Conservation (phyloP, 495 filamentous ascomycete genomes). For the Aspergillus conjunctus region DNA sequence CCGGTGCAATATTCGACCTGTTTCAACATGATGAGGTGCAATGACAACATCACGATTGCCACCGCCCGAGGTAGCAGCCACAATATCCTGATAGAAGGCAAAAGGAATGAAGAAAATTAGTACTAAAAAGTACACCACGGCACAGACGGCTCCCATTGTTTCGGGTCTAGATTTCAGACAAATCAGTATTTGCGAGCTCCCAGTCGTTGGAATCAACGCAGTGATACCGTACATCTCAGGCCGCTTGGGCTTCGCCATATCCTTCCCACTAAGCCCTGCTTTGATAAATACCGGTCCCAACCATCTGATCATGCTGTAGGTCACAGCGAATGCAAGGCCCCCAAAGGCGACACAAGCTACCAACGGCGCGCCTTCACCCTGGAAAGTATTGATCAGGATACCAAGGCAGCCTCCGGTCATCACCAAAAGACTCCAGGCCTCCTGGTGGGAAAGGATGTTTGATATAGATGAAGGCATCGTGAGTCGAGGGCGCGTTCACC, state of each 20-base stretch:
- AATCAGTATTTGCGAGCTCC: conserved; percentile 26
- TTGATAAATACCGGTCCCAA: conserved; percentile 88
- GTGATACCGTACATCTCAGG: conserved; percentile 67
- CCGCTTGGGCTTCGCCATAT: conserved; percentile 77
- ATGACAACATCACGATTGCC: conserved; percentile 86
- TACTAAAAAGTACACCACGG: conserved; percentile 83
- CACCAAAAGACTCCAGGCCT: conserved; percentile 69
- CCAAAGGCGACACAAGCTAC: conserved; percentile 85
- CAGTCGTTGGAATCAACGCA: conserved; percentile 1
- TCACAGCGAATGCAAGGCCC: conserved; percentile 76
- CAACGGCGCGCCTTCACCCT: conserved; percentile 84
- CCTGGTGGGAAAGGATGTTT: conserved; percentile 60
- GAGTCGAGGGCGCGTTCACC: conserved; percentile 12
- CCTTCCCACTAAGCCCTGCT: conserved; percentile 86
- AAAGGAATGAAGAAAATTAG: conserved; percentile 94
- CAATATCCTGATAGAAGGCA: conserved; percentile 96
- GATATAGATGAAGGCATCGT: conserved; percentile 41
- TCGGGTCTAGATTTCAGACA: conserved; percentile 63
- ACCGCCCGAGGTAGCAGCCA: conserved; percentile 91
- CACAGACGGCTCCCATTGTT: conserved; percentile 96
- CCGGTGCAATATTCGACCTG: conserved; percentile 77
- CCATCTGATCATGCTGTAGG: conserved; percentile 88
- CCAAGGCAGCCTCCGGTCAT: conserved; percentile 70
- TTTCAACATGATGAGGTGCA: conserved; percentile 64
- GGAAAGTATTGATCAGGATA: conserved; percentile 79